Evolutionary conservation across 306 rosid species (phyloP).

Genomic region (Sindora glabra): DNA sequence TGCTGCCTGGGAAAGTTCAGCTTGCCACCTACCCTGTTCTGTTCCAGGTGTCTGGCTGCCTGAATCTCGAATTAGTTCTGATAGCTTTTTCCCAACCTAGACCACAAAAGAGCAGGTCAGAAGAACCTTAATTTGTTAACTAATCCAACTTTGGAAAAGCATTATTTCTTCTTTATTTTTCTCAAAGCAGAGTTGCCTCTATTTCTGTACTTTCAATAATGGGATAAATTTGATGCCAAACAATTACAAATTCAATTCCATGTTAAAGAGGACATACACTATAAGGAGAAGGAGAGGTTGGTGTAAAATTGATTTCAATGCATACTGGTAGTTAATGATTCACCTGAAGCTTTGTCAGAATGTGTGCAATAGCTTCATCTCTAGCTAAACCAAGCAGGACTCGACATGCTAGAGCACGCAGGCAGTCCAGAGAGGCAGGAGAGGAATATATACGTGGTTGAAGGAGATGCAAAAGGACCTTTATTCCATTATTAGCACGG

Average conservation of each 20-base stretch:
- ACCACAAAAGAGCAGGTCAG: conserved; percentile 8
- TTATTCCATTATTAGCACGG: conserved; percentile 87
- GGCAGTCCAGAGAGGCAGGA: conserved; percentile 87
- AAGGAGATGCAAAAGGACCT: conserved; percentile 87
- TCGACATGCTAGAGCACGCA: conserved; percentile 94
- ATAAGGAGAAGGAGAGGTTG: too few species aligned
- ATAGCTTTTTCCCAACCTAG: conserved; percentile 92
- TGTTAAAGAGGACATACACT: too few species aligned
- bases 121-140: too few species aligned
- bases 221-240: too few species aligned
- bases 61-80: conserved; percentile 90
- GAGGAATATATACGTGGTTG: conserved; percentile 86
- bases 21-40: conserved; percentile 98
- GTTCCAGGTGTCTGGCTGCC: conserved; percentile 72
- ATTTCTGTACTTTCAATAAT: too few species aligned
- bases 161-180: too few species aligned
- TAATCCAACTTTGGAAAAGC: too few species aligned
- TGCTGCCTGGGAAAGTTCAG: conserved; percentile 97
- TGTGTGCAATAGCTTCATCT: conserved; percentile 90
- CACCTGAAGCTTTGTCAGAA: conserved; percentile 97
- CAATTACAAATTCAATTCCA: too few species aligned
- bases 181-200: too few species aligned
- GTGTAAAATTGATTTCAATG: too few species aligned
- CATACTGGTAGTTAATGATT: background rate
- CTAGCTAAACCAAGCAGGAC: conserved; percentile 95